Percentiles rank a stretch among this genome's conserved stretches.
Evolutionary conservation across 139 green algal species (phyloP).

Genomic region (Tetradesmus lagerheimii): DNA sequence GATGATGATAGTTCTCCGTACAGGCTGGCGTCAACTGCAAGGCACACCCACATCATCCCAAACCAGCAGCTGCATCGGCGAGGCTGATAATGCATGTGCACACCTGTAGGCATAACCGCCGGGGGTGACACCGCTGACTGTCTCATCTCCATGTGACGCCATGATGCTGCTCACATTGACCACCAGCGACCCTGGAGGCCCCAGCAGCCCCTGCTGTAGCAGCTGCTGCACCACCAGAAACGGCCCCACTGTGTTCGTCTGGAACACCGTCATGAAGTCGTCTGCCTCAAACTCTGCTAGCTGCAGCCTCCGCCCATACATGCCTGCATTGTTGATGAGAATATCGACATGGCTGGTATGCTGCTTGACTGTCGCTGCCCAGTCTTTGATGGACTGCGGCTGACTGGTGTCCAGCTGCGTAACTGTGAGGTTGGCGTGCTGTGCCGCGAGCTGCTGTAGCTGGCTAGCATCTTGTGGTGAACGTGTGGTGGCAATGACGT

Average conservation of each 20-base stretch:
- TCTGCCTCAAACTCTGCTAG: background rate
- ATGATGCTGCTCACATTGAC: slow-evolving; percentile 68
- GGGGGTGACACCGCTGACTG: slow-evolving; percentile 42
- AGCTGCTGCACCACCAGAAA: slow-evolving; percentile 71
- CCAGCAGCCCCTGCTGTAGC: slow-evolving; percentile 47
- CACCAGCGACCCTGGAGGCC: slow-evolving; percentile 46
- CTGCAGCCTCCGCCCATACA: background rate
- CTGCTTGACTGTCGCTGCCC: slow-evolving; percentile 29
- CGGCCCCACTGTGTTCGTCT: slow-evolving; percentile 62
- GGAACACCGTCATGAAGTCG: slow-evolving; percentile 64
- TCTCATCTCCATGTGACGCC: slow-evolving; percentile 52
- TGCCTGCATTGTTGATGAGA: background rate
- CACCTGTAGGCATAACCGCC: slow-evolving; percentile 62
- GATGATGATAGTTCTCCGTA: too few relatives aligned
- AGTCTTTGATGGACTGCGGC: background rate
- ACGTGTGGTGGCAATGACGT: slow-evolving; percentile 37
- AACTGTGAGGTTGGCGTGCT: slow-evolving; percentile 24
- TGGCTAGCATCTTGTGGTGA: background rate
- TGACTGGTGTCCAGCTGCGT: slow-evolving; percentile 33
- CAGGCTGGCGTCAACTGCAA: too few relatives aligned
- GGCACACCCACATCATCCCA: too few relatives aligned
- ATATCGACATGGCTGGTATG: slow-evolving; percentile 40
- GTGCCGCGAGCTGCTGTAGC: slow-evolving; percentile 21
- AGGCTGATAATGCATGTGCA: too few relatives aligned
- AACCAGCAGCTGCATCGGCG: too few relatives aligned